Percentiles rank a stretch among this genome's conserved stretches.
Conservation (phyloP, 495 filamentous ascomycete genomes). For the Neurospora pannonica region DNA sequence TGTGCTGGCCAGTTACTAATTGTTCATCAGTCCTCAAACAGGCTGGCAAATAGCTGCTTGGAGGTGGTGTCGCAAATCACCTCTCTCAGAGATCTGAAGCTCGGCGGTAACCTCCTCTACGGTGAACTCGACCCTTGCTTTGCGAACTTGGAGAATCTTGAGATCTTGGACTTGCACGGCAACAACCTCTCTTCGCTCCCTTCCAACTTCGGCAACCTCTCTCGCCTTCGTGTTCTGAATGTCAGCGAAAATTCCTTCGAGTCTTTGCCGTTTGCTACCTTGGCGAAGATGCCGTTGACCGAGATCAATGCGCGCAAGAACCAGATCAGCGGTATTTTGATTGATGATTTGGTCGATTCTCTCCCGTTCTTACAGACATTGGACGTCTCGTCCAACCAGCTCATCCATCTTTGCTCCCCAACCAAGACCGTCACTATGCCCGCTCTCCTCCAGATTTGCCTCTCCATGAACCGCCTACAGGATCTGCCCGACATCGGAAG, state of each 20-base stretch:
- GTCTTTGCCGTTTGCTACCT: slow-evolving; percentile 54
- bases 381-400: slow-evolving; percentile 66
- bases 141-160: slow-evolving; percentile 52
- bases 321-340: slow-evolving; percentile 59
- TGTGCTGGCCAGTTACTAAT: slow-evolving; percentile 3
- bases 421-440: slow-evolving; percentile 41
- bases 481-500: slow-evolving; percentile 56
- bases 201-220: slow-evolving; percentile 50
- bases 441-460: slow-evolving; percentile 59
- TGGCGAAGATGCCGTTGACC: slow-evolving; percentile 57
- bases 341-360: slow-evolving; percentile 47
- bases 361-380: slow-evolving; percentile 59
- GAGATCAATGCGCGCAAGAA: slow-evolving; percentile 77
- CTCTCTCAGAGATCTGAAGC: slow-evolving; percentile 65
- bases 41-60: slow-evolving; percentile 58
- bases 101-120: slow-evolving; percentile 67
- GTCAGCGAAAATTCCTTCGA: slow-evolving; percentile 66
- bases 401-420: slow-evolving; percentile 41
- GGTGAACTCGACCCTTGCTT: slow-evolving; percentile 53
- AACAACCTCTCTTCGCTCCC: slow-evolving; percentile 79
- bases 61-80: slow-evolving; percentile 62
- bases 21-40: slow-evolving; percentile 61
- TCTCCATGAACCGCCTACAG: slow-evolving; percentile 68
- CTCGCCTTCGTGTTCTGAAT: slow-evolving; percentile 62
- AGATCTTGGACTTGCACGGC: slow-evolving; percentile 68